Evolutionary conservation across 176 grass and related monocot genomes (phyloP), one percentile per base, ranked within the genome.

Genomic region (Secale cereale): DNA sequence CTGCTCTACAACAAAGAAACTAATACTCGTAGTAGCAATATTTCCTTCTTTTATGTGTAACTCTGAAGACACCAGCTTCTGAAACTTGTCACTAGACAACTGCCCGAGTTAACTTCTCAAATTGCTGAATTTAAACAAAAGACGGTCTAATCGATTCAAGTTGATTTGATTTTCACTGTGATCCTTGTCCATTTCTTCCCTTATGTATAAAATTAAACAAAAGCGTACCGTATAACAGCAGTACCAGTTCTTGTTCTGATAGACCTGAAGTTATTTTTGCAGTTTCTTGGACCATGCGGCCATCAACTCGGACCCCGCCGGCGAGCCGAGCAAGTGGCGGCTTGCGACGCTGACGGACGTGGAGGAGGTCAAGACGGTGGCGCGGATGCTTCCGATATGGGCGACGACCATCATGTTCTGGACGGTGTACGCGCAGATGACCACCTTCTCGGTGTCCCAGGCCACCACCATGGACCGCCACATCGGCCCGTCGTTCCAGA

Each of bases 341-440:
- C 82, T 99, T 20, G 79, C 91, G 19, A 92, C 97, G 10, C 61
- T 99, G 28, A 99, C 97, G 12, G 94, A 99, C 79, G 91, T 99
- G 3, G 94, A 99, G 78, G 97, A 99, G 72, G 97, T 99, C 67
- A 99, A 99, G 72, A 86, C 81, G 59, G 86, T 99, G 69, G 62
- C 65, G 54, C 74, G 86, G 37, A 99, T 99, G 97, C 83, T 99
- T 4, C 97, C 94, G 0, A 99, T 94, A 57, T 99, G 94, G 94
- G 94, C 97, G 7, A 96, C 91, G 12, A 99, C 94, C 3, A 96
- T 99, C 88, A 94, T 96, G 86, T 99, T 99, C 88, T 99, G 97
- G 97, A 91, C 90, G 3, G 91, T 96, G n/a, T 96, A 96, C 79
- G 97, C 93, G 1, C 97, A 99, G 74, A 99, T 99, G 94, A 99